Conservation (phyloP, 192 early-diverging fungal species). For the Phlyctochytrium bullatum region DNA sequence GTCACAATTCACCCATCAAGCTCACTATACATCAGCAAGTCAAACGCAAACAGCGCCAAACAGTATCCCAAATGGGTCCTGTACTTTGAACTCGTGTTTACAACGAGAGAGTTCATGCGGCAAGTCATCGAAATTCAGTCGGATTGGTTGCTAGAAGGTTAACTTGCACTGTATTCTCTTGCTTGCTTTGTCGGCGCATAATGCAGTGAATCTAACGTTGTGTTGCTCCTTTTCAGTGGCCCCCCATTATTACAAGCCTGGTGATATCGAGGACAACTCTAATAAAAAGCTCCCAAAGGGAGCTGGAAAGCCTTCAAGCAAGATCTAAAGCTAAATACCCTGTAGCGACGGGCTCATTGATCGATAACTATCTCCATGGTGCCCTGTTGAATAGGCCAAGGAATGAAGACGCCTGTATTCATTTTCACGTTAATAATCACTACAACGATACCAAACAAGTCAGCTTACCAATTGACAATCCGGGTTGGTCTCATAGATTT, state of each 20-base stretch:
- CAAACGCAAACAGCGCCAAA: conserved; percentile 28
- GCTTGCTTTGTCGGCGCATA: background rate
- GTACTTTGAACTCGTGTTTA: conserved; percentile 92
- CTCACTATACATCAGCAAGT: conserved; percentile 49
- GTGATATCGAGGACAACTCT: conserved; percentile 56
- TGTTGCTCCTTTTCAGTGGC: conserved; percentile 53
- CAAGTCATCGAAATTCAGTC: conserved; percentile 89
- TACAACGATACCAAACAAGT: conserved; percentile 1
- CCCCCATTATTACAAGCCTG: conserved; percentile 75
- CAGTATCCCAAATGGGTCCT: conserved; percentile 82
- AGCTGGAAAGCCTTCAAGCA: conserved; percentile 31
- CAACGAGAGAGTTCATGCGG: conserved; percentile 93
- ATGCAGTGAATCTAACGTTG: conserved; percentile 4
- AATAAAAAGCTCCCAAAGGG: conserved; percentile 44
- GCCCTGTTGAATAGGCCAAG: background rate
- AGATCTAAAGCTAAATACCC: background rate
- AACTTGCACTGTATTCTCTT: background rate
- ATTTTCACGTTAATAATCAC: background rate
- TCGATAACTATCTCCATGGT: conserved; percentile 1
- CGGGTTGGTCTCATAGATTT: conserved; percentile 38
- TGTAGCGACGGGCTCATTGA: too few species aligned
- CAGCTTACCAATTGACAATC: conserved; percentile 41
- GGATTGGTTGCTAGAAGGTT: conserved; percentile 77
- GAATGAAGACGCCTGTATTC: background rate
- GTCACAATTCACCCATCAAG: conserved; percentile 92